Conservation (phyloP, 768 basidiomycete species). For the Tephrocybe sp. region DNA sequence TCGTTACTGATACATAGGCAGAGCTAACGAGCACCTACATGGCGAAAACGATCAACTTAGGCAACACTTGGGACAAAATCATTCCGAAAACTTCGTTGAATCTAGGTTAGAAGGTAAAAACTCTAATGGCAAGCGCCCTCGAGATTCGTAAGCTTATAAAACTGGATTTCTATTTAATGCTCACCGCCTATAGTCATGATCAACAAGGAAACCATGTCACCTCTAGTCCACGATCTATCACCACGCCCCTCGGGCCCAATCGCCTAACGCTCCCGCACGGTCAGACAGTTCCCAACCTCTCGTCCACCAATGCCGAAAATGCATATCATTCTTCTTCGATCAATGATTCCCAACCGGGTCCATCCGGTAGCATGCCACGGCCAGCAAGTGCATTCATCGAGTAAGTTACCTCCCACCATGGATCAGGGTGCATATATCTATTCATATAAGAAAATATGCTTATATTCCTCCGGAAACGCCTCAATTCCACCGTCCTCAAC, state of each 20-base stretch:
- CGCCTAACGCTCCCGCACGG: constrained; percentile 68
- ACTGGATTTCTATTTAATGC: constrained; percentile 2
- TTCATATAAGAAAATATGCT: constrained; percentile 58
- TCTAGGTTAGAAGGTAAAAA: constrained; percentile 42
- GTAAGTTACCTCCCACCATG: constrained; percentile 24
- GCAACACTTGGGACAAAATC: constrained; percentile 26
- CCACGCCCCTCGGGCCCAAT: constrained; percentile 57
- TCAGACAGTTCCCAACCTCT: constrained; percentile 50
- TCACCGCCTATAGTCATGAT: constrained; percentile 19
- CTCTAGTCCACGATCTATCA: constrained; percentile 64
- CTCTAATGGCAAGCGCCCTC: constrained; percentile 65
- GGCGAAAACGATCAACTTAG: constrained; percentile 52
- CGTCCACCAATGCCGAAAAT: constrained; percentile 24
- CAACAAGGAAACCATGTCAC: constrained; percentile 25
- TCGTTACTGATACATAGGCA: constrained; percentile 23
- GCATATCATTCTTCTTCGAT: constrained; percentile 12
- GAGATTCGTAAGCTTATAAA: constrained; percentile 41
- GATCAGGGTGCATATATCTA: constrained; percentile 21
- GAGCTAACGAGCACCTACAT: constrained; percentile 48
- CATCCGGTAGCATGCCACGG: constrained; percentile 23
- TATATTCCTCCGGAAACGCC: constrained; percentile 52
- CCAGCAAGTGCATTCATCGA: constrained; percentile 34
- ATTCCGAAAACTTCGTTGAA: constrained; percentile 19
- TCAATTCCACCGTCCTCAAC: constrained; percentile 36
- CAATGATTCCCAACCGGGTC: constrained; percentile 29